Base-by-base conservation (phyloP, 805 yeast genomes). In the Metschnikowia peoriensis region DNA sequence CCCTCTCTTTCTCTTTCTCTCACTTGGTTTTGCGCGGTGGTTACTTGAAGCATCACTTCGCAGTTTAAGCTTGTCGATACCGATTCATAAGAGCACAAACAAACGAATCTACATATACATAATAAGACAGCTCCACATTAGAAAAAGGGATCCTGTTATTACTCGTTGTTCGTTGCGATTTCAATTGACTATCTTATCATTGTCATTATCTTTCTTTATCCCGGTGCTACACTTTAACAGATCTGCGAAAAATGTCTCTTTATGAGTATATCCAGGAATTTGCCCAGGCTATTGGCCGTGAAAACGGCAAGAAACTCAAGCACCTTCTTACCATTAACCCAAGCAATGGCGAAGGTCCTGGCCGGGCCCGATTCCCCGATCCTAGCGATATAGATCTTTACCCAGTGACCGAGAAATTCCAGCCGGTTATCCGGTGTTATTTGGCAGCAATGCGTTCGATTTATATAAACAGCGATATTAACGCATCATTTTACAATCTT, bases 381-480 rank as follows among this genome's bases (percentile, higher is more conserved):
- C 77, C 77, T 5, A 70, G 62, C 52, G 78, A 75, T 49, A 67
- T 75, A 58, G 79, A 75, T 55, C 61, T 75, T 46, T 70, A 68
- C 51, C 61, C 56, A n/a, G 52, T 72, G 22, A 66, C 72, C 12
- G 78, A 73, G 22, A 68, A 66, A 58, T 73, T 72, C 55, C 66
- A 67, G 40, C 67, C 69, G 28, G 60, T 54, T 46, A 51, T 54
- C 15, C 56, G 56, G n/a, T 47, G 64, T 12, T 75, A 76, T 52
- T 55, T 76, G 17, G 61, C 65, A 51, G 57, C 73, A 41, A 68
- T 73, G 67, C 66, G 69, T 32, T 61, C 72, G n/a, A 66, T 67
- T 39, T 68, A 68, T 50, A 54, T 62, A 46, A 56, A 54, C 14
- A 72, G 70, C 49, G 68, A 72, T 47, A 66, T 76, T 27, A 68